Evolutionary conservation across 2,329 filamentous ascomycete genomes (phyloP), one percentile per base, ranked within the genome.

Genomic region (Stemphylium lycopersici): DNA sequence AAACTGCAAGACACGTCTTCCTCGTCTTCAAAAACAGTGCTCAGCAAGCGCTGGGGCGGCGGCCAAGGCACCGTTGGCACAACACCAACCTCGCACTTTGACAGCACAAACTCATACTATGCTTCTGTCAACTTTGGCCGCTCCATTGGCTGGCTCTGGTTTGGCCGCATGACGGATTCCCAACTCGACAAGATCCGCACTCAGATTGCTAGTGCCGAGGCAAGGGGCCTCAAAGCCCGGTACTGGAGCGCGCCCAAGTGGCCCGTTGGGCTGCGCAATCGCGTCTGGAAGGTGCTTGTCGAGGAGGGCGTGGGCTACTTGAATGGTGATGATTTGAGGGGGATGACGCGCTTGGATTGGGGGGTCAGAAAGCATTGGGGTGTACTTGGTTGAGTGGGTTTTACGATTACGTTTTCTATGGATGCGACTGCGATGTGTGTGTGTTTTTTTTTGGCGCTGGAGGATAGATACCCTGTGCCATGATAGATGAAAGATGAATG

Each of bases 31-130:
- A 11, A 5, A 29, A 29, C 26, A 10, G 6, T 6, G 11, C 26
- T 29, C 18, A 16, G 13, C 22, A 38, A 46, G 33, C 45, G 15
- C 11, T 13, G 12, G 36, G n/a, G 36, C 11, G 53, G 55, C 7
- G 78, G 79, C 20, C 81, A 84, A 70, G 82, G 81, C 49, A 70
- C 73, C 13, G 76, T 78, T 45, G 77, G 77, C 45, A 75, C 77
- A 37, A 63, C 72, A 1, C 63, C 65, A 2, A 56, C 69, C 3
- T 74, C 76, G 29, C 65, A 65, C 2, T 73, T 78, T 24, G 75
- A 78, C 58, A 70, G 71, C 0, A 74, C 76, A 15, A 90, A 89
- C 69, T 88, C 85, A 3, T 87, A 85, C 73, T 90, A 90, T 70
- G 85, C 87, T 15, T 87, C 83, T 42, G 80, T 81, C 3, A 81